phyloP scores from a whole-genome alignment of 495 filamentous ascomycete species.

The Cryomyces antarcticus region DNA sequence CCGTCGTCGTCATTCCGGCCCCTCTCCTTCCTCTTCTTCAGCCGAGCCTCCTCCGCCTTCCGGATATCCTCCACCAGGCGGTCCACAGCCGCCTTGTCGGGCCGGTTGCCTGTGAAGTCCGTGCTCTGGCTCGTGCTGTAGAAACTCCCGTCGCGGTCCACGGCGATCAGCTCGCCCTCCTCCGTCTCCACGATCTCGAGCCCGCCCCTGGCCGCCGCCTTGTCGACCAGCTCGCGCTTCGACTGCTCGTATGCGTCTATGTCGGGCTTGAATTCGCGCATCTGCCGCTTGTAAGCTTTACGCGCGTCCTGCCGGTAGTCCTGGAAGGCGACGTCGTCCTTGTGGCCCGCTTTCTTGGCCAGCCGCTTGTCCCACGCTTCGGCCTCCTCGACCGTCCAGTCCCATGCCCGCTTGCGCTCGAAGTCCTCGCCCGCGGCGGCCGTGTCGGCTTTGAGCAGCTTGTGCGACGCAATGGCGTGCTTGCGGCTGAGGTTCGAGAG shows the following conservation, averaged over 20 bases:
- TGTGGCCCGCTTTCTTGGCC: conserved; percentile 65
- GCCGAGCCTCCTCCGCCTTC: conserved; percentile 67
- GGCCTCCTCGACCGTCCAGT: conserved; percentile 87
- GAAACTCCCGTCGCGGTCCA: conserved; percentile 78
- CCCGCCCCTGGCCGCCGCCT: conserved; percentile 57
- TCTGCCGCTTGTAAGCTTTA: conserved; percentile 85
- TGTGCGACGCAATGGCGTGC: conserved; percentile 71
- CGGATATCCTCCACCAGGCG: conserved; percentile 65
- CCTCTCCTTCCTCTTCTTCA: conserved; percentile 69
- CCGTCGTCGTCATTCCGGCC: conserved; percentile 45
- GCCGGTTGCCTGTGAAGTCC: conserved; percentile 66
- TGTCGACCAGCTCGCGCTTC: conserved; percentile 67
- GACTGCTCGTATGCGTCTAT: conserved; percentile 66
- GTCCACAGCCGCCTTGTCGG: conserved; percentile 78
- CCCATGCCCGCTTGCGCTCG: conserved; percentile 94
- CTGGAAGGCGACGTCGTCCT: conserved; percentile 73
- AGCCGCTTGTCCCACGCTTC: conserved; percentile 84
- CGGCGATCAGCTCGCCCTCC: conserved; percentile 81
- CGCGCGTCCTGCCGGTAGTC: conserved; percentile 72
- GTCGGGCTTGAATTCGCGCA: conserved; percentile 42
- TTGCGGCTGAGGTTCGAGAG: conserved; percentile 55
- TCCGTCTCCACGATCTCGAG: conserved; percentile 85
- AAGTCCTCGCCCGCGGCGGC: conserved; percentile 78
- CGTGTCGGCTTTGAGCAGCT: conserved; percentile 78
- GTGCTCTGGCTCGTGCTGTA: conserved; percentile 57